Evolutionary conservation across 768 basidiomycete species (phyloP), one percentile per base, ranked within the genome.

Genomic region (Coprinopsis strossmayeri): DNA sequence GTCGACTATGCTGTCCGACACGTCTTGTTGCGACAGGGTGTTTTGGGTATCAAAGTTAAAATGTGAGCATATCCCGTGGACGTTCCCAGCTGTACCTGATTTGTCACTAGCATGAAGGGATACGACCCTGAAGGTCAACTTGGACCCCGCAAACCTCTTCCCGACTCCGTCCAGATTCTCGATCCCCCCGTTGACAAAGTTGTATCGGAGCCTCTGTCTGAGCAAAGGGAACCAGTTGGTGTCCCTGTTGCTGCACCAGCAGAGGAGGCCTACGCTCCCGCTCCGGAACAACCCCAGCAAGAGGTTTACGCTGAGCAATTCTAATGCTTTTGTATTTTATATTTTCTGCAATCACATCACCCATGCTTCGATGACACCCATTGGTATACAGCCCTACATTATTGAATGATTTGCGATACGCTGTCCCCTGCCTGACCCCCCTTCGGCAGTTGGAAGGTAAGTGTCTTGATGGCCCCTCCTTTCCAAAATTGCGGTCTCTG

Each of bases 21-120:
- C 76, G 96, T 98, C 61, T 81, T 98, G 60, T 82, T 99, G 56
- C 87, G 90, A 60, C 96, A 99, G 69, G 96, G 96, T 82, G 96
- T 99, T 44, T 81, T 99, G 54, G 96, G 96, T 64, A 97, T 99
- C 81, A 99, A 99, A 71, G 96, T 99, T 63, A 99, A 98, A 76
- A 99, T 98, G 93, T 94, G 63, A 46, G 70, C 55, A 9, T 28
- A 43, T 21, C 34, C 11, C 13, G 23, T 21, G 5, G 20, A 26
- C 32, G 20, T 15, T 26, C 10, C 23, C 11, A 27, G 18, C 39
- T 30, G n/a, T n/a, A n/a, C n/a, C 52, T 66, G 38, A 60, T 54
- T 20, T 10, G 37, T 50, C 34, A 54, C 39, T 59, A 95, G 93
- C 71, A 99, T 99, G 96, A 94, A 95, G 72, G 90, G 86, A 45